Evolutionary conservation across 1,284 basidiomycete species (phyloP), one percentile per base, ranked within the genome.

Genomic region (Heliocybe sulcata): DNA sequence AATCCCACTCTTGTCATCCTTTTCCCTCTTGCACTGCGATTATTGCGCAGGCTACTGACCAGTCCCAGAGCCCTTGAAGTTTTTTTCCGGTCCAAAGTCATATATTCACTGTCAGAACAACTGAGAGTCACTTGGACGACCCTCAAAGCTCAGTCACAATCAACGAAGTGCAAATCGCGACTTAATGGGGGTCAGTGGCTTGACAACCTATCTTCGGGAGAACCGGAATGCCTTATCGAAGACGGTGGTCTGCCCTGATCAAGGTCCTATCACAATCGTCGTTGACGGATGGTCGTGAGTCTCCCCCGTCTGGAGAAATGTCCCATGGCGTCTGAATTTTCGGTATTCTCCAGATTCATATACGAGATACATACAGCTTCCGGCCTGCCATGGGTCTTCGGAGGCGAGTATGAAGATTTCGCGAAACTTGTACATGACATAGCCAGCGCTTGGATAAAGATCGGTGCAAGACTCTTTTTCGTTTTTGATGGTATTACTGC

Each of bases 231-330:
- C 73, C 2, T 71, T 92, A 50, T 82, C 86, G 19, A 75, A 71
- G 55, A 75, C 78, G 0, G 61, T 81, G 33, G 67, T 29, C 67
- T 83, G 60, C 64, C 67, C 53, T 52, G 57, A 52, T 4, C 53
- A 59, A 16, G 38, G 54, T 57, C 59, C 42, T 62, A 59, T 64
- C 48, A 67, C 73, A 10, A 73, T 93, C 57, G 83, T 94, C 1
- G 80, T 94, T 38, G 92, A 95, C 72, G 90, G 83, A 45, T 92
- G 88, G 90, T 92, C 91, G 92, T 94, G 68, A 83, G 91, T 82
- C 50, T 27, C 49, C 54, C 54, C 42, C 58, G 19, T 31, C 12
- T 4, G 51, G 4, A 16, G 9, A 9, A 4, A 8, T 16, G n/a
- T n/a, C 19, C 22, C 25, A 10, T 50, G 33, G 23, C n/a, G 20